Evolutionary conservation across 306 rosid genomes (phyloP).

Genomic region (Rosa persica): DNA sequence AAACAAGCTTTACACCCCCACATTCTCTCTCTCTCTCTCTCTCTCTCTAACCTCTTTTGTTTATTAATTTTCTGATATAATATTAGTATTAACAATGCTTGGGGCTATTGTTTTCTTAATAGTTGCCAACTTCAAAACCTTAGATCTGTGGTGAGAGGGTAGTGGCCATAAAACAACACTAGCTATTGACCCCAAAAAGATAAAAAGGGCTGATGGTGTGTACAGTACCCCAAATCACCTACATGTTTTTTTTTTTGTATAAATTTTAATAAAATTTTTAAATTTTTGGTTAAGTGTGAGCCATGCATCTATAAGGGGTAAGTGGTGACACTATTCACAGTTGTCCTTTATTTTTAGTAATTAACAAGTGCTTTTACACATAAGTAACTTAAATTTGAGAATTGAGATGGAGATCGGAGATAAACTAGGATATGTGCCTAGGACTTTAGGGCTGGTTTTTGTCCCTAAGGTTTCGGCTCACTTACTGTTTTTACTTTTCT

Average conservation of each 20-base stretch:
- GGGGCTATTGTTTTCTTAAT: conserved; percentile 5
- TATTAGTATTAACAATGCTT: background rate
- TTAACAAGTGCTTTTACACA: conserved; percentile 10
- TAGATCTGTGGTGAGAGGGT: conserved; percentile 14
- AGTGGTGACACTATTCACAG: background rate
- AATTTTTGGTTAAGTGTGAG: background rate
- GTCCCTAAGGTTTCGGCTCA: background rate
- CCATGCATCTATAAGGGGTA: background rate
- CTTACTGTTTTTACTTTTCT: conserved; percentile 5
- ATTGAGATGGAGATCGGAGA: background rate
- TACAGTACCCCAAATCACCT: conserved; percentile 7
- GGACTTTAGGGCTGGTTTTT: background rate
- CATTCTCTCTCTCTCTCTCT: background rate
- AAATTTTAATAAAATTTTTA: too few species aligned
- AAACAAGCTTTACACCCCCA: background rate
- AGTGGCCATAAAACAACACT: conserved; percentile 16
- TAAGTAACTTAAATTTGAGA: background rate
- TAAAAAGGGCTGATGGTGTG: background rate
- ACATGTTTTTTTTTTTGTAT: background rate
- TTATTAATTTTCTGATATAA: background rate
- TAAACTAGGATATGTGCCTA: background rate
- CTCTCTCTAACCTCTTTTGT: background rate
- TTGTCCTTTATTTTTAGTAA: background rate
- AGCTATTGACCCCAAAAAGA: background rate
- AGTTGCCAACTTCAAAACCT: conserved; percentile 9